phyloP scores from a whole-genome alignment of 139 green algal genomes.

The Dunaliella primolecta region DNA sequence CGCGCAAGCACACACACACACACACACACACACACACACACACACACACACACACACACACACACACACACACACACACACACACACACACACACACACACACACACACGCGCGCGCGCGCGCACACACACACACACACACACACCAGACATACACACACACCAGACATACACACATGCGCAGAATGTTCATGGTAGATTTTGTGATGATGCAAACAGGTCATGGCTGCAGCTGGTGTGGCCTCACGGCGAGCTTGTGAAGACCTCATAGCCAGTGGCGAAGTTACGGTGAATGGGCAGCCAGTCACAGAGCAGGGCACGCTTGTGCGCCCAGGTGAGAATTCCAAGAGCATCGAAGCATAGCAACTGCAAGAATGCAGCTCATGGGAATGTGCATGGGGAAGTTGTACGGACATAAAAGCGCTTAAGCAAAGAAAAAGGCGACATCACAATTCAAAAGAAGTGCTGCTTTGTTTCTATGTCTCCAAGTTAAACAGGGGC shows the following conservation, averaged over 20 bases:
- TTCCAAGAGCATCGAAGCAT: constrained; percentile 59
- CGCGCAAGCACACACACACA: no score
- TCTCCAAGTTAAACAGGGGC: no score
- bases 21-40: no score
- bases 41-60: no score
- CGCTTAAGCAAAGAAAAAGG: neutral
- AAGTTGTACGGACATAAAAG: neutral
- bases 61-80: constrained; percentile 16
- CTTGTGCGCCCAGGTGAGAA: constrained; percentile 28
- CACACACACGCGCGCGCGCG: no score
- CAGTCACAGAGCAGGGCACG: constrained; percentile 54
- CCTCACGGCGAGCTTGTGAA: constrained; percentile 78
- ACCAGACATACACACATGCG: constrained; percentile 1
- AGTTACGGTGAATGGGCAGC: constrained; percentile 80
- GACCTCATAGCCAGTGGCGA: constrained; percentile 72
- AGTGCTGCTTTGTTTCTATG: no score
- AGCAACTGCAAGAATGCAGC: neutral
- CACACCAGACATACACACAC: constrained; percentile 9
- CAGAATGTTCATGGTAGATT: no score
- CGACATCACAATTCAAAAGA: no score
- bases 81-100: constrained; percentile 12
- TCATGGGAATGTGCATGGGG: neutral
- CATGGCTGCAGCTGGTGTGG: constrained; percentile 75
- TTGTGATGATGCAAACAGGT: no score
- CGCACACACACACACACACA: no score